Base-by-base conservation (phyloP, 495 filamentous ascomycete genomes). In the Pyrenopolyporus hunteri region DNA sequence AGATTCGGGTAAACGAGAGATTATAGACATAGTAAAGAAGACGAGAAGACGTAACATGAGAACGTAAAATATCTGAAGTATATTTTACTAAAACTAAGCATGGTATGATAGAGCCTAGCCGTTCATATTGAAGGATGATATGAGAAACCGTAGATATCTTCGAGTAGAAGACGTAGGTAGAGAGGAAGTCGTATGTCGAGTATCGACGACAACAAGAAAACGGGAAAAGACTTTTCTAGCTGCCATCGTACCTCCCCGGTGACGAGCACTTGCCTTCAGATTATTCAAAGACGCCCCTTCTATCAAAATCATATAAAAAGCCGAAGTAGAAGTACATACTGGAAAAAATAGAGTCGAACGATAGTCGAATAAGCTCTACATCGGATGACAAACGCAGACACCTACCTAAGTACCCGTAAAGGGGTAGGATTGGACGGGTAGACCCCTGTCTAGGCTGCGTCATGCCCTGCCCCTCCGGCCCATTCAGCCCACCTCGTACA, bases 1-100 rank as follows among this genome's bases (percentile, higher is more conserved):
- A 19, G 78, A 72, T 23, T 80, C 76, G 2, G 90, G 86, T 48
- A 97, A 88, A 54, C 64, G 54, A 36, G 60, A 59, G n/a, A 80
- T 81, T 6, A 50, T 59, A 46, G 67, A 61, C 66, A 72, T 70
- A 31, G 9, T 47, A n/a, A n/a, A n/a, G 42, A 36, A 14, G 20
- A 42, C 11, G 6, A 11, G 36, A 37, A 11, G 7, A 14, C 19
- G 4, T 25, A 33, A 37, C 29, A 22, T 36, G 36, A 32, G 17
- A 42, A 33, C 16, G 52, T 40, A 4, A 50, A 20, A 47, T 9
- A 42, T 11, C 1, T 37, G 39, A 7, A 50, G 28, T 2, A 35
- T 16, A 1, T 8, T 14, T 29, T 57, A 31, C 22, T 36, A 36
- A 4, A 32, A 35, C 11, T 40, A 36, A 2, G 42, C 42, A 19